phyloP scores from a whole-genome alignment of 129 eudicot genomes.

The Solidago caesia region DNA sequence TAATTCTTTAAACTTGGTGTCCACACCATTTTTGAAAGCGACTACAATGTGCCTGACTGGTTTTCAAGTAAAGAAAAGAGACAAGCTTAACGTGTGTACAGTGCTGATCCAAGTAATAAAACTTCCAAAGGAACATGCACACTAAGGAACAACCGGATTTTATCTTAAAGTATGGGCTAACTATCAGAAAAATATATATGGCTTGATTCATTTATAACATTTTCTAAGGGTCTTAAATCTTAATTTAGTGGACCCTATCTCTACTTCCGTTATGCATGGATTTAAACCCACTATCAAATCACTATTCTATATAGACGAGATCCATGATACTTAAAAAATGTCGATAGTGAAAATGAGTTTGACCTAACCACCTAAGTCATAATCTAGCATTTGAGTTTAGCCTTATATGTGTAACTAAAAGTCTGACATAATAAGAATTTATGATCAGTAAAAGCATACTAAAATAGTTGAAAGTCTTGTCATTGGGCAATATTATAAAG shows the following conservation, averaged over 20 bases:
- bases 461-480: too few relatives aligned
- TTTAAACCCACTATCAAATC: not conserved
- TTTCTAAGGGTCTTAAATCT: not conserved
- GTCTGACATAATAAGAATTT: too few relatives aligned
- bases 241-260: not conserved
- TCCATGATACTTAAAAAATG: not conserved
- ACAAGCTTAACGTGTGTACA: not conserved
- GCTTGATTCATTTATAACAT: not conserved
- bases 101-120: too few relatives aligned
- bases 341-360: not conserved
- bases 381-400: too few relatives aligned
- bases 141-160: not conserved
- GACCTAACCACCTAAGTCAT: too few relatives aligned
- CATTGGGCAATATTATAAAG: too few relatives aligned
- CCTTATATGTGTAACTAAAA: too few relatives aligned
- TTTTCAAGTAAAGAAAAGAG: not conserved
- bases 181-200: not conserved
- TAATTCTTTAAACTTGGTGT: not conserved
- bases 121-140: too few relatives aligned
- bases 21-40: not conserved
- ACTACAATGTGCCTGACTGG: not conserved
- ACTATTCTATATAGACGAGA: not conserved
- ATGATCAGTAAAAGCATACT: too few relatives aligned
- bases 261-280: not conserved
- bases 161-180: not conserved